Conservation (phyloP, 352 stramenopile species). For the Achlya hypogyna region DNA sequence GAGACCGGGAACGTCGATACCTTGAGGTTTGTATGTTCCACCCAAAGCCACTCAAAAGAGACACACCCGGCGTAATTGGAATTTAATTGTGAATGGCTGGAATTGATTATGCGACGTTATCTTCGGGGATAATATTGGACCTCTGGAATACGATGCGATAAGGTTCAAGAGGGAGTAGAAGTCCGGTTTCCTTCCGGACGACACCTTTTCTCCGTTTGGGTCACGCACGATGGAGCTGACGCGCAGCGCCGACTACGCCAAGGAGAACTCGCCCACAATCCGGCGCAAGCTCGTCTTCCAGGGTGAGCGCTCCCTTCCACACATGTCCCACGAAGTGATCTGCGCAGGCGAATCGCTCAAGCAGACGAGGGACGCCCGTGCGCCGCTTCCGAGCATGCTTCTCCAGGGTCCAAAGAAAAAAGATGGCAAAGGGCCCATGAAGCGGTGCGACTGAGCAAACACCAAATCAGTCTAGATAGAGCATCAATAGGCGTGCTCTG, state of each 20-base stretch:
- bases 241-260: background rate
- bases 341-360: constrained; percentile 9
- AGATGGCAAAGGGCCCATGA: background rate
- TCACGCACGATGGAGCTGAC: background rate
- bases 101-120: no score
- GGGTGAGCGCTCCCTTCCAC: background rate
- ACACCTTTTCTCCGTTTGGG: no score
- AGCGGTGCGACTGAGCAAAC: background rate
- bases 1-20: no score
- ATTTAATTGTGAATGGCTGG: no score
- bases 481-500: background rate
- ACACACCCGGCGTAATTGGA: no score
- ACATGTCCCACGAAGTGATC: background rate
- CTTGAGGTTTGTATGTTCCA: no score
- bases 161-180: no score
- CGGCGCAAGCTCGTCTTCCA: constrained; percentile 14
- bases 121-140: no score
- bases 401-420: background rate
- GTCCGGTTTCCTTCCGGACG: no score
- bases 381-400: background rate
- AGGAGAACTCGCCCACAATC: constrained; percentile 16
- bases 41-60: no score
- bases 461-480: background rate
- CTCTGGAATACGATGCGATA: no score
- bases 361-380: background rate